Evolutionary conservation across 495 filamentous ascomycete genomes (phyloP).

Genomic region (Daldinia decipiens): DNA sequence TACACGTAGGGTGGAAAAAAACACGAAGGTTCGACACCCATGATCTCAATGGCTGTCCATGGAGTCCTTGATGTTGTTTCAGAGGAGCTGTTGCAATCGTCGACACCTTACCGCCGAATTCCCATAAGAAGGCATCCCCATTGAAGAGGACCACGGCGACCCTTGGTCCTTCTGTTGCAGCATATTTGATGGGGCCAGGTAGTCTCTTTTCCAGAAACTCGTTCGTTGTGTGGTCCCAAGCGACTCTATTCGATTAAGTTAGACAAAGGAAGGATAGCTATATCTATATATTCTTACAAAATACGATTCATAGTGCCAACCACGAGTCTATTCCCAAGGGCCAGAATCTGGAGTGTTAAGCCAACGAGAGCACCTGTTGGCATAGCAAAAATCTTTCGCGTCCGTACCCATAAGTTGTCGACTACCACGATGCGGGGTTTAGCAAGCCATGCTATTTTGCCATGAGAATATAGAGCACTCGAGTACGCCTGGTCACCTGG

Average conservation of each 20-base stretch:
- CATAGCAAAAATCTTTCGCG: constrained; percentile 43
- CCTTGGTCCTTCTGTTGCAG: constrained; percentile 21
- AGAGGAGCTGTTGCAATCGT: constrained; percentile 16
- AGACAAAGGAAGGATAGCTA: not conserved
- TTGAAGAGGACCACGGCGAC: constrained; percentile 39
- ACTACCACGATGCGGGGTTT: constrained; percentile 37
- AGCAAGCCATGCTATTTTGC: constrained; percentile 49
- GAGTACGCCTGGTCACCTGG: not conserved
- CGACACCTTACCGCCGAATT: constrained; percentile 29
- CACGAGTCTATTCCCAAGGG: constrained; percentile 47
- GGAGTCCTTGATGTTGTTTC: not conserved
- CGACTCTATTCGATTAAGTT: constrained; percentile 31
- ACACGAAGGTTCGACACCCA: constrained; percentile 30
- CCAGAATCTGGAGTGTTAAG: constrained; percentile 12
- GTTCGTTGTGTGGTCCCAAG: constrained; percentile 43
- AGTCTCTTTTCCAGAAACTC: constrained; percentile 32
- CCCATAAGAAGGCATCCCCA: constrained; percentile 42
- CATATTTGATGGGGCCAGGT: constrained; percentile 17
- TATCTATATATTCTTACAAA: constrained; percentile 39
- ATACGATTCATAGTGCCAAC: constrained; percentile 32
- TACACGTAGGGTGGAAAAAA: constrained; percentile 37
- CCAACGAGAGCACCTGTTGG: constrained; percentile 30
- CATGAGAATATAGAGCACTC: constrained; percentile 34
- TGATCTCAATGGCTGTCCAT: not conserved
- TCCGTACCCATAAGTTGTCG: constrained; percentile 43